Base-by-base conservation (phyloP, 1,139 yeast genomes). In the Zygosaccharomyces pseudobailii region DNA sequence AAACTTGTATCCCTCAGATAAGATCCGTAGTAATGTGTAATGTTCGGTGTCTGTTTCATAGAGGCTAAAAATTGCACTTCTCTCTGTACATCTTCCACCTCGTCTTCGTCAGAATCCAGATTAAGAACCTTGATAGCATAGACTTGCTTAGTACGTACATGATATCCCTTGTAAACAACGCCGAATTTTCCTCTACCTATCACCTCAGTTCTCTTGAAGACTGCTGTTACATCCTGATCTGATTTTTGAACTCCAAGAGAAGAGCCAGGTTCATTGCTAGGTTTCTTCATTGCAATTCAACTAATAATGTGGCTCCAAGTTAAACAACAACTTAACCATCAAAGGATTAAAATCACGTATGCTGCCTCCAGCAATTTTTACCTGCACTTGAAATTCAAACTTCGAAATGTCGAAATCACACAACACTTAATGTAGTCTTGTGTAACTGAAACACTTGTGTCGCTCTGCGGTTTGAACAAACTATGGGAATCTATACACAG, bases 161-260 rank as follows among this genome's bases (percentile, higher is more conserved):
- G 72, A 33, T 70, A 63, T 62, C 96, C 95, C 63, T 89, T 90
- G 68, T 92, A 94, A 8, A 94, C 99, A 30, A 90, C 84, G 35
- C 99, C 99, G 67, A 92, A 94, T 70, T 89, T 90, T 17, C 99
- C 99, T 52, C 95, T 76, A 5, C 98, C 99, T 22, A 94, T 84
- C 36, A 90, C 84, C 66, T 92, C 97, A 9, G 94, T 86, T 43
- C 96, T 76, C 60, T 83, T 81, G 68, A 82, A 88, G 43, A 75
- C 61, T 50, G 70, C 67, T 3, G 67, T 61, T 2, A 72, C 71
- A 44, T 61, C 62, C 17, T 47, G 45, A 42, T 46, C 55, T 45
- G 46, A 23, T 24, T 41, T 49, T 6, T 44, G 47, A 8, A 28
- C 34, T 22, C 27, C 36, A 20, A 21, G 40, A n/a, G 41, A 28